A percentile compares a stretch with the other conserved stretches of the same genome.
These are phyloP conservation scores for Spatholobus suberectus DNA, from an alignment of 306 rosid genomes.

Conservation along the genomic window DNA sequence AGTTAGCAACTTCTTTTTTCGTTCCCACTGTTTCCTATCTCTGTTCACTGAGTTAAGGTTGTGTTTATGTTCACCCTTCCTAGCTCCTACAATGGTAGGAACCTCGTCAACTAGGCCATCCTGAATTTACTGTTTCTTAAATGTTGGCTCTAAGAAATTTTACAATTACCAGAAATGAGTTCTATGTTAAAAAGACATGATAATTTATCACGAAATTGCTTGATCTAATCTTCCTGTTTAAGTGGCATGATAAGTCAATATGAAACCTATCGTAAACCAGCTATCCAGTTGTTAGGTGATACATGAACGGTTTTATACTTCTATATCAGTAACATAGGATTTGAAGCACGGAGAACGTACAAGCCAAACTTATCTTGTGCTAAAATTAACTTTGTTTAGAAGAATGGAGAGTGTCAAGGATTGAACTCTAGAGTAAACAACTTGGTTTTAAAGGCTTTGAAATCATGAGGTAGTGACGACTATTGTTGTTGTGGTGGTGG, in stretches of 20 bases:
- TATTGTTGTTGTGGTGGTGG: no score
- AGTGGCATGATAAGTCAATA: neutral
- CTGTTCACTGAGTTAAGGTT: neutral
- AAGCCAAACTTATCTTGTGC: neutral
- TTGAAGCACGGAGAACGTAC: neutral
- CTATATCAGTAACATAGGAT: neutral
- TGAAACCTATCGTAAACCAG: neutral
- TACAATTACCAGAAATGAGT: neutral
- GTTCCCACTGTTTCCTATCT: neutral
- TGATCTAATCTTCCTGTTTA: neutral
- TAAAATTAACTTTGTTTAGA: neutral
- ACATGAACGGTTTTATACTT: neutral
- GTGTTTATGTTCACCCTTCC: neutral
- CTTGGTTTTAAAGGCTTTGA: neutral
- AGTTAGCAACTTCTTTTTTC: neutral
- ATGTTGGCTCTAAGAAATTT: neutral
- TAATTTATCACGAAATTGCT: neutral
- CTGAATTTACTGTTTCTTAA: conserved; percentile 3
- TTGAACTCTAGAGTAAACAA: neutral
- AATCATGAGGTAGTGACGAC: no score
- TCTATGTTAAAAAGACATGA: neutral
- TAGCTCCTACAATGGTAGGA: neutral
- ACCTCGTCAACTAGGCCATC: neutral
- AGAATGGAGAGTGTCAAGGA: neutral
- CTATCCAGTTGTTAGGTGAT: neutral